Percentiles rank a stretch among this genome's conserved stretches.
phyloP scores from a whole-genome alignment of 805 yeast genomes.

The Cyberlindnera lachancei region DNA sequence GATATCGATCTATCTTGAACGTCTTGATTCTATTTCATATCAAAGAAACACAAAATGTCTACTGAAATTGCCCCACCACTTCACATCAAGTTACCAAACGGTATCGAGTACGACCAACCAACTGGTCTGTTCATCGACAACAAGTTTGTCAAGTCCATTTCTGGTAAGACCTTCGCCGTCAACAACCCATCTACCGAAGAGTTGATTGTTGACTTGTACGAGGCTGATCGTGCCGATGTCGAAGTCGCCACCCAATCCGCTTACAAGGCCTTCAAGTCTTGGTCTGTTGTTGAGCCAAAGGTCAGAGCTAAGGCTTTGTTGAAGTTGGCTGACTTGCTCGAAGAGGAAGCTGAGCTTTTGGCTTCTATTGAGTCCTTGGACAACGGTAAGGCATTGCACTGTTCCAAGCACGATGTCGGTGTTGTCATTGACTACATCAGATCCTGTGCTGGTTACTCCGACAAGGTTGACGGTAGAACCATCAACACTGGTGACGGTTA shows the following conservation, averaged over 20 bases:
- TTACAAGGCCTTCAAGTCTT: conserved; percentile 49
- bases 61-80: conserved; percentile 10
- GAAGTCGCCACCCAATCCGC: conserved; percentile 59
- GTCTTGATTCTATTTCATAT: too few relatives aligned
- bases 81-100: conserved; percentile 45
- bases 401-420: conserved; percentile 42
- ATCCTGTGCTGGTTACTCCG: conserved; percentile 48
- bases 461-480: conserved; percentile 40
- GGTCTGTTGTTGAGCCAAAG: conserved; percentile 41
- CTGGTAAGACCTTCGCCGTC: conserved; percentile 48
- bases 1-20: too few relatives aligned
- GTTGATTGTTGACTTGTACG: conserved; percentile 44
- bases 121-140: conserved; percentile 61
- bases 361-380: conserved; percentile 45
- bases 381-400: conserved; percentile 44
- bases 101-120: conserved; percentile 48
- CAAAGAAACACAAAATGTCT: conserved; percentile 8
- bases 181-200: conserved; percentile 57
- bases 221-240: conserved; percentile 42
- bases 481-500: conserved; percentile 43
- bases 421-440: conserved; percentile 40
- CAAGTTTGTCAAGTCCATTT: conserved; percentile 49
- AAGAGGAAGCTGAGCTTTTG: conserved; percentile 38
- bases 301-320: conserved; percentile 33
- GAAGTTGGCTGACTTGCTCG: conserved; percentile 44